Evolutionary conservation across 345 rosid genomes (phyloP).

Genomic region (Noccaea caerulescens): DNA sequence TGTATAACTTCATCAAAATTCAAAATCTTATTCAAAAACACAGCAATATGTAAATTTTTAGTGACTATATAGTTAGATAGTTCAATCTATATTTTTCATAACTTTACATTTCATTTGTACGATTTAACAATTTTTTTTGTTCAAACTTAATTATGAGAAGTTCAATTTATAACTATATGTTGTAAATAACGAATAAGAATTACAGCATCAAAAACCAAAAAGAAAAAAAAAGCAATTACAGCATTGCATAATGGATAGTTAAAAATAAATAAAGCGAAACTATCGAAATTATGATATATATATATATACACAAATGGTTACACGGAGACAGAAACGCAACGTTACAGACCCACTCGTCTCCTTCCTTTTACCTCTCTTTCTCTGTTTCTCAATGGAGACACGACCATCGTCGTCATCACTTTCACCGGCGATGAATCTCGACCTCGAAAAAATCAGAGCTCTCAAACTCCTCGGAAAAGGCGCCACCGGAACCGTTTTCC

Average conservation of each 20-base stretch:
- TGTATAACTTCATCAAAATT: not conserved
- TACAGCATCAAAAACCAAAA: not conserved
- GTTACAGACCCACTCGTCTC: conserved; percentile 46
- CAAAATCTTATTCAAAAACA: not conserved
- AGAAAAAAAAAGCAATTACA: not conserved
- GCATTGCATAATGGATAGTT: not conserved
- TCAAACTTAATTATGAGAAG: not conserved
- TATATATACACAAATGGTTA: conserved; percentile 2
- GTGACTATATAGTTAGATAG: not conserved
- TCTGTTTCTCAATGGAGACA: conserved; percentile 35
- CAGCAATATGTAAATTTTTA: not conserved
- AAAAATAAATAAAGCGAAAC: conserved; percentile 7
- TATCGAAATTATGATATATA: not conserved
- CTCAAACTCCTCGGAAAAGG: conserved; percentile 80
- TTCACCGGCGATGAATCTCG: conserved; percentile 33
- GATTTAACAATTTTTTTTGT: not conserved
- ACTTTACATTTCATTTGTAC: not conserved
- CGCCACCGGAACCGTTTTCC: conserved; percentile 92
- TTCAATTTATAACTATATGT: not conserved
- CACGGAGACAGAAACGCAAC: conserved; percentile 31
- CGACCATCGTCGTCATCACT: conserved; percentile 26
- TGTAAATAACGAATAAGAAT: not conserved
- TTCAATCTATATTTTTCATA: no score
- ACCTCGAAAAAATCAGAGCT: conserved; percentile 56
- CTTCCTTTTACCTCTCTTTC: conserved; percentile 21